Evolutionary conservation across 106 monocot species (phyloP).

Genomic region (Hemerocallis citrina): DNA sequence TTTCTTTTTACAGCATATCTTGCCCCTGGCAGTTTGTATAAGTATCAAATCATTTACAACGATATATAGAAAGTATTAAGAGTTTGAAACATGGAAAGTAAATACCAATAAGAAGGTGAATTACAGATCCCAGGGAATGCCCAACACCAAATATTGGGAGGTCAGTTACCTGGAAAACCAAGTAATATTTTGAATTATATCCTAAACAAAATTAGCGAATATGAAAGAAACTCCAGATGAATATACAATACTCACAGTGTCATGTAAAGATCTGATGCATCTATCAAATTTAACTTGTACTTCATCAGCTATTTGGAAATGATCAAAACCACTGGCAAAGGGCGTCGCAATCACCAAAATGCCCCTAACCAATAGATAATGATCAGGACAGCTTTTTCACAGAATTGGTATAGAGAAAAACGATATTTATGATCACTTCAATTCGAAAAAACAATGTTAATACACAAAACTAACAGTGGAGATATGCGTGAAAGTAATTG

Average conservation of each 20-base stretch:
- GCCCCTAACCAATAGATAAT: slow-evolving; percentile 39
- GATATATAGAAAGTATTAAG: neutral
- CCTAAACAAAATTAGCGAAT: slow-evolving; percentile 5
- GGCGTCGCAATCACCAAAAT: slow-evolving; percentile 88
- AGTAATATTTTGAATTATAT: slow-evolving; percentile 3
- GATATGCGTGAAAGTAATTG: neutral
- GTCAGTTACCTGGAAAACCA: slow-evolving; percentile 45
- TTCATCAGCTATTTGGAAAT: slow-evolving; percentile 93
- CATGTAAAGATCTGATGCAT: slow-evolving; percentile 59
- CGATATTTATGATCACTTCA: neutral
- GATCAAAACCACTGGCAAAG: slow-evolving; percentile 90
- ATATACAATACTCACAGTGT: slow-evolving; percentile 43
- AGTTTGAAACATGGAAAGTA: neutral
- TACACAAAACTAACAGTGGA: too few relatives aligned
- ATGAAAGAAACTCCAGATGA: too few relatives aligned
- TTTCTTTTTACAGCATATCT: slow-evolving; percentile 87
- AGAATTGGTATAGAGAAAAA: neutral
- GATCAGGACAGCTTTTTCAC: neutral
- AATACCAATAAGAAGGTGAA: slow-evolving; percentile 91
- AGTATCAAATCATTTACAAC: neutral
- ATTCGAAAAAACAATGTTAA: too few relatives aligned
- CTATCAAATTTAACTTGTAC: slow-evolving; percentile 89
- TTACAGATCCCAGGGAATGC: slow-evolving; percentile 85
- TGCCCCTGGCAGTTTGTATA: slow-evolving; percentile 44
- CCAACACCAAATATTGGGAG: slow-evolving; percentile 94